A percentile compares a stretch with the other conserved stretches of the same genome.
phyloP scores from a whole-genome alignment of 2,329 filamentous ascomycete species.

The Penicillium sp. region DNA sequence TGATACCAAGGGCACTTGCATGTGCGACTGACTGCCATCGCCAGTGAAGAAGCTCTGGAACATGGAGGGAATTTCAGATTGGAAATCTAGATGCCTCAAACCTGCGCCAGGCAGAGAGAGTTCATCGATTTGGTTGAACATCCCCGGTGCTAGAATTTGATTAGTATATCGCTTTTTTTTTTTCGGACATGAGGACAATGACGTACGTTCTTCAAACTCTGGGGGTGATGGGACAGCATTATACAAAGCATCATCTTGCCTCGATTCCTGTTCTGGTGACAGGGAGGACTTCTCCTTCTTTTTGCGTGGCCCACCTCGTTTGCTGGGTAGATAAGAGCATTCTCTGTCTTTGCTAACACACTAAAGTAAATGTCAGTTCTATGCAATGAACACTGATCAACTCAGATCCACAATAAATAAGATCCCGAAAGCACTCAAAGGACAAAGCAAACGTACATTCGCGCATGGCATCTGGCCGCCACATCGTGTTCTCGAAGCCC shows the following conservation, averaged over 20 bases:
- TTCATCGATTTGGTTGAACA: constrained; percentile 44
- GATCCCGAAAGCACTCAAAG: background rate
- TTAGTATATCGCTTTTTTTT: constrained; percentile 21
- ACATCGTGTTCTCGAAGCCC: constrained; percentile 46
- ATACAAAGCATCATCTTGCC: constrained; percentile 24
- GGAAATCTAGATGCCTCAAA: constrained; percentile 42
- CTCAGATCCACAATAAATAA: background rate
- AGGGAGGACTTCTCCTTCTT: constrained; percentile 36
- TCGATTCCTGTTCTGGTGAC: constrained; percentile 23
- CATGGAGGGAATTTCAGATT: constrained; percentile 39
- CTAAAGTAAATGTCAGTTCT: constrained; percentile 24
- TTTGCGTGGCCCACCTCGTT: constrained; percentile 46
- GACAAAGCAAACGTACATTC: constrained; percentile 37
- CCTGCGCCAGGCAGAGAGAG: constrained; percentile 44
- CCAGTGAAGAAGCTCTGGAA: constrained; percentile 39
- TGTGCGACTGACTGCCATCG: constrained; percentile 25
- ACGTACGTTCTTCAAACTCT: constrained; percentile 38
- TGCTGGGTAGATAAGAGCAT: constrained; percentile 47
- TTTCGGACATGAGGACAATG: background rate
- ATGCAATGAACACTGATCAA: background rate
- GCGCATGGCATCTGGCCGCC: constrained; percentile 46
- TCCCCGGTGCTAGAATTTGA: constrained; percentile 28
- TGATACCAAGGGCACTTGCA: constrained; percentile 31
- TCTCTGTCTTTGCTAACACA: constrained; percentile 42
- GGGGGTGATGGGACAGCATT: constrained; percentile 23